Percentiles rank a stretch among this genome's conserved stretches.
Conservation (phyloP, 805 yeast genomes). For the Kodamaea laetipori region DNA sequence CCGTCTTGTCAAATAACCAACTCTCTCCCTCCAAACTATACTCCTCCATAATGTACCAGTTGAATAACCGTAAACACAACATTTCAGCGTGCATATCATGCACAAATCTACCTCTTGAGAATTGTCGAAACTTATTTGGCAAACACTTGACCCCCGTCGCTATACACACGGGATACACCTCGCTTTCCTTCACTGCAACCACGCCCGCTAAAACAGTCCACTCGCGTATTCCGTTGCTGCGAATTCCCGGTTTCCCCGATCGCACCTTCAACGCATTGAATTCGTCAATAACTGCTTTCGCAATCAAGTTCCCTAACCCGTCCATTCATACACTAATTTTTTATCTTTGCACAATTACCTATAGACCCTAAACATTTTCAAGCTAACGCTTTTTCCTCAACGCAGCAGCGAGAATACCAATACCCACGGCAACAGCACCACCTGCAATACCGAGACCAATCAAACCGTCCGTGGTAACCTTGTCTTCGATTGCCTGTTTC, state of each 20-base stretch:
- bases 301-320: conserved; percentile 10
- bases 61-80: conserved; percentile 69
- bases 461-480: conserved; percentile 82
- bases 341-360: neutral
- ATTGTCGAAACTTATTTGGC: conserved; percentile 53
- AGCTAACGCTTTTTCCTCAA: conserved; percentile 20
- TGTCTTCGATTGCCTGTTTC: conserved; percentile 77
- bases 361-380: neutral
- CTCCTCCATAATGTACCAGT: conserved; percentile 57
- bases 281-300: conserved; percentile 21
- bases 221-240: conserved; percentile 69
- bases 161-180: conserved; percentile 45
- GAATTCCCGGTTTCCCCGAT: conserved; percentile 58
- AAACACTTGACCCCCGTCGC: conserved; percentile 84
- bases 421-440: conserved; percentile 82
- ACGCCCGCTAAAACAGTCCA: conserved; percentile 86
- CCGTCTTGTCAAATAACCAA: conserved; percentile 1
- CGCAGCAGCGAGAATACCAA: conserved; percentile 55
- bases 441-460: conserved; percentile 87
- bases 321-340: neutral
- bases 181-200: conserved; percentile 43
- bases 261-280: conserved; percentile 33
- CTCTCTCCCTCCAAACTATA: conserved; percentile 19
- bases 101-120: conserved; percentile 59
- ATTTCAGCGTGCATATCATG: conserved; percentile 95